Evolutionary conservation across 2,329 filamentous ascomycete genomes (phyloP).

Genomic region (Epichloe aotearoae): DNA sequence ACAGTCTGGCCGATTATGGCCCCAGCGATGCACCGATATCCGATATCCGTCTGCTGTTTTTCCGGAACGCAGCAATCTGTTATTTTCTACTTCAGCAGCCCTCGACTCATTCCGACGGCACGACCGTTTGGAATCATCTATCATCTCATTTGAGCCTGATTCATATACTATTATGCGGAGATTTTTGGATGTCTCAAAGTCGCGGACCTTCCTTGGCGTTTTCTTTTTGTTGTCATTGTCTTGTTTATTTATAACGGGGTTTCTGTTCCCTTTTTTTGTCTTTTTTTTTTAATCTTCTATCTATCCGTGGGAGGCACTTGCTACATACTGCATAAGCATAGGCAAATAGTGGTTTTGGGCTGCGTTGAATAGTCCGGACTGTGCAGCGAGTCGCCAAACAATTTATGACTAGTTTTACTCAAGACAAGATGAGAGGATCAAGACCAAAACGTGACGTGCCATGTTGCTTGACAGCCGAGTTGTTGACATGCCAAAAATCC

Average conservation of each 20-base stretch:
- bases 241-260: background rate
- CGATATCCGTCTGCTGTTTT: slow-evolving; percentile 1
- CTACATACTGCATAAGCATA: background rate
- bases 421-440: background rate
- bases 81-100: background rate
- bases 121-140: background rate
- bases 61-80: background rate
- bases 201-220: slow-evolving; percentile 1
- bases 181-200: slow-evolving; percentile 1
- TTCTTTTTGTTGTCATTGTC: background rate
- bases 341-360: background rate
- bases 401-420: background rate
- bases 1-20: background rate
- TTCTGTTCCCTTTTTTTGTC: background rate
- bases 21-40: slow-evolving; percentile 1
- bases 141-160: background rate
- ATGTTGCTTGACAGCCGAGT: too few relatives aligned
- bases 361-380: background rate
- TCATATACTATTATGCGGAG: background rate
- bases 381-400: background rate
- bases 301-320: background rate
- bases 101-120: background rate
- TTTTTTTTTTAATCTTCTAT: background rate
- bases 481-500: too few relatives aligned
- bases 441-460: too few relatives aligned